Evolutionary conservation across 805 yeast species (phyloP), one percentile per base, ranked within the genome.

Genomic region (Kodamaea laetipori): DNA sequence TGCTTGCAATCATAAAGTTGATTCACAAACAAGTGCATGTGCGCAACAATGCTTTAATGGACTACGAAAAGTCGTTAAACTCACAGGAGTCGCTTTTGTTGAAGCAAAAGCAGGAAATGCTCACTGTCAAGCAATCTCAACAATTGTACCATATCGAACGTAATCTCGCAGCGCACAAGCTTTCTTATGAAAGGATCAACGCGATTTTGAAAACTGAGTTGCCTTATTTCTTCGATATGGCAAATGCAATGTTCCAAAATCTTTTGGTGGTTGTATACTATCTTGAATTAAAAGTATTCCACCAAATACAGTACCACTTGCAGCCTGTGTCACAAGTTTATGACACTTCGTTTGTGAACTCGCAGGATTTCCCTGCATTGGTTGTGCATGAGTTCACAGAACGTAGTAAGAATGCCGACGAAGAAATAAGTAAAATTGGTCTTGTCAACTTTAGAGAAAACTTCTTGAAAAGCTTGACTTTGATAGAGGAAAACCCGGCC

Each of bases 151-250:
- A 47, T 39, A 41, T 61, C 51, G 48, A 65, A 49, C 44, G 62
- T 45, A 54, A 71, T 53, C 27, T 63, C 17, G 60, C 53, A 3
- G 58, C 43, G 1, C 41, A 39, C 11, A 57, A 56, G 28, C 43
- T 30, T 1, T 49, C 48, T 38, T 77, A 71, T 50, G 69, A 71
- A 2, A 37, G 46, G 8, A 47, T 67, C 26, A 76, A 78, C 52
- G 47, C 53, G 4, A 39, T 50, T 3, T 60, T 80, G 47, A 76
- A 76, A 44, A 45, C 44, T 23, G 84, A 79, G 32, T 52, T 81
- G 1, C 82, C 84, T 0, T 38, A 47, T 3, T 73, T 77, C 37
- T 63, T 73, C 43, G 44, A 57, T 5, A 54, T 72, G 8, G 56
- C 71, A 0, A 45, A 58, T 3, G 37, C 51, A 10, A 53, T 72